Percentiles rank a stretch among this genome's conserved stretches.
These are phyloP conservation scores for Tricholoma furcatifolium DNA, from an alignment of 768 basidiomycete genomes.

Conservation along the genomic window DNA sequence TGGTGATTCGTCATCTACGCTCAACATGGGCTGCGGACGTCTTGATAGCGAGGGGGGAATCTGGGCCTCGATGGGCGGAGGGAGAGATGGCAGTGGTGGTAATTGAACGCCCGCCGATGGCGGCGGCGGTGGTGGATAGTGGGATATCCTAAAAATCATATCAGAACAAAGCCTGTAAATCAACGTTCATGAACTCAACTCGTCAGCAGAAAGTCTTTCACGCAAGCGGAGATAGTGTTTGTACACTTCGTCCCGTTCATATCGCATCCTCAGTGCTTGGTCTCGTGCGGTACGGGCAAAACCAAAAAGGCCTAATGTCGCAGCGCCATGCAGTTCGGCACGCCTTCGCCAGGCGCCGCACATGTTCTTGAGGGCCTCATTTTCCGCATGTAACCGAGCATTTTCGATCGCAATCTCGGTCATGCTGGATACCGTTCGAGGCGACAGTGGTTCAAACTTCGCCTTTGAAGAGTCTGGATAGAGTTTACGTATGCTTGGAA, in stretches of 20 bases:
- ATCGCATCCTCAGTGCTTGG: constrained; percentile 35
- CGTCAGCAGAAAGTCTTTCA: constrained; percentile 7
- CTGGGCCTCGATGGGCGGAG: neutral
- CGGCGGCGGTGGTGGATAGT: neutral
- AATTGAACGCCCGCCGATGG: constrained; percentile 5
- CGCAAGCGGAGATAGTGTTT: constrained; percentile 24
- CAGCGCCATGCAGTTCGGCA: constrained; percentile 49
- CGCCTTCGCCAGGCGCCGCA: constrained; percentile 47
- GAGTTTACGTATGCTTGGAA: constrained; percentile 56
- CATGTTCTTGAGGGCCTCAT: constrained; percentile 38
- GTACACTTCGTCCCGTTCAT: constrained; percentile 38
- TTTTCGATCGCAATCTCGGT: constrained; percentile 31
- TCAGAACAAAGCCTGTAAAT: neutral
- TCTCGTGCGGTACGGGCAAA: constrained; percentile 41
- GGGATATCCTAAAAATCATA: neutral
- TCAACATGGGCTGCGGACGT: neutral
- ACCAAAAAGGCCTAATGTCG: constrained; percentile 44
- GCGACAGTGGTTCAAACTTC: constrained; percentile 6
- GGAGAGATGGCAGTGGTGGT: constrained; percentile 6
- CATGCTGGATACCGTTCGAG: constrained; percentile 12
- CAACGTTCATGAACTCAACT: constrained; percentile 8
- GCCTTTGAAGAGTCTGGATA: constrained; percentile 38
- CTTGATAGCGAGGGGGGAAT: constrained; percentile 3
- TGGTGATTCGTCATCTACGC: neutral
- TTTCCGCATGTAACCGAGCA: constrained; percentile 42